Percentiles rank a stretch among this genome's conserved stretches.
Evolutionary conservation across 75 land plant species (phyloP).

Genomic region (Pseudotsuga menziesii): DNA sequence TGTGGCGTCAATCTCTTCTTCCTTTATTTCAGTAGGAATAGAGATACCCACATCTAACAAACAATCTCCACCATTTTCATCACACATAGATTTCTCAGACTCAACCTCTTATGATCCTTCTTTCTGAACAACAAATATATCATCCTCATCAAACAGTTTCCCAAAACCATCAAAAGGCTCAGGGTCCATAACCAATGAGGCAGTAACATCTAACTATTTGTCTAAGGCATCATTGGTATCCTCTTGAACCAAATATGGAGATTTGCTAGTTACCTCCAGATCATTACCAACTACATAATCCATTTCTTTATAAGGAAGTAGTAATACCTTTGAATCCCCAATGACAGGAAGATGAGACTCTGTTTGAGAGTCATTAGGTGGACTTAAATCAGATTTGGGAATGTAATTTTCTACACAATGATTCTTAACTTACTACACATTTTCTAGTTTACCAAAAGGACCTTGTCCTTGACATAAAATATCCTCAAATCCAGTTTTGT

Average conservation of each 20-base stretch:
- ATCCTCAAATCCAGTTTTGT: slow-evolving; percentile 2
- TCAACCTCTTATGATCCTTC: slow-evolving; percentile 13
- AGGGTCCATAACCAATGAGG: slow-evolving; percentile 12
- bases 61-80: background rate
- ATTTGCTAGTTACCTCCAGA: background rate
- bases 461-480: background rate
- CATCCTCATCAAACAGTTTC: slow-evolving; percentile 52
- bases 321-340: slow-evolving; percentile 27
- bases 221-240: background rate
- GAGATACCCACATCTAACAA: slow-evolving; percentile 1
- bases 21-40: slow-evolving; percentile 42
- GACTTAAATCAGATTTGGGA: background rate
- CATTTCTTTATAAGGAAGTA: slow-evolving; percentile 50
- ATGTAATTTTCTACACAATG: background rate
- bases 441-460: background rate
- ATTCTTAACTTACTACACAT: slow-evolving; percentile 1
- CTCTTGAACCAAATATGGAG: background rate
- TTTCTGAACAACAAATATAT: slow-evolving; percentile 16
- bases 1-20: slow-evolving; percentile 52
- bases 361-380: background rate
- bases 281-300: background rate
- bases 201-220: slow-evolving; percentile 6
- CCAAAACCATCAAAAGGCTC: slow-evolving; percentile 43
- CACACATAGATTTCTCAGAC: background rate
- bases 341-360: background rate